phyloP scores from a whole-genome alignment of 2,329 filamentous ascomycete species.

The Fusarium marasasianum region DNA sequence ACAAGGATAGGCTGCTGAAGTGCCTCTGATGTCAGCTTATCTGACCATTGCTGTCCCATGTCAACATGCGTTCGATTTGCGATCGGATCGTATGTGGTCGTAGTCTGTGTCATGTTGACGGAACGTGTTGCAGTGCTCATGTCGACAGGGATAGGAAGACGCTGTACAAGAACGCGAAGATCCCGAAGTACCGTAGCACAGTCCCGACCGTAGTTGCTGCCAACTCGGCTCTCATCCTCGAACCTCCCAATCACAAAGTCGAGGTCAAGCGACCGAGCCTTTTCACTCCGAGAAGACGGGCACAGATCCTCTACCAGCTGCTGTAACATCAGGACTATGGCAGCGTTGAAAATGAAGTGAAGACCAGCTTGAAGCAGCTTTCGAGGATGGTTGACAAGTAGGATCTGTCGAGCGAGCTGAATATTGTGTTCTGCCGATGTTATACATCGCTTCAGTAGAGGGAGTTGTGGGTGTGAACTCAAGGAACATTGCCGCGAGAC shows the following conservation, averaged over 20 bases:
- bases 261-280: constrained; percentile 45
- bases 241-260: constrained; percentile 55
- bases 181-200: constrained; percentile 53
- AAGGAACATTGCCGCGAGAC: constrained; percentile 43
- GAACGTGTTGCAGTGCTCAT: neutral
- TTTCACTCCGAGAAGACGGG: constrained; percentile 37
- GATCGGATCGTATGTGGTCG: constrained; percentile 30
- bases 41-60: constrained; percentile 35
- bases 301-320: constrained; percentile 52
- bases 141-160: constrained; percentile 43
- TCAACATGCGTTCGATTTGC: constrained; percentile 31
- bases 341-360: constrained; percentile 62
- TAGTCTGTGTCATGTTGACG: constrained; percentile 12
- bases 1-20: constrained; percentile 42
- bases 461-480: constrained; percentile 36
- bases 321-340: constrained; percentile 58
- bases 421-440: constrained; percentile 58
- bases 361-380: constrained; percentile 57
- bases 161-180: constrained; percentile 49
- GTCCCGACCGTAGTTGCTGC: constrained; percentile 51
- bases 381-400: constrained; percentile 48
- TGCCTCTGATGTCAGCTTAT: constrained; percentile 29
- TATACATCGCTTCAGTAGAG: constrained; percentile 52
- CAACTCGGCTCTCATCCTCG: constrained; percentile 50
- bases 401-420: constrained; percentile 53